Base-by-base conservation (phyloP, 2,329 filamentous ascomycete species). In the Ascosphaera apis region DNA sequence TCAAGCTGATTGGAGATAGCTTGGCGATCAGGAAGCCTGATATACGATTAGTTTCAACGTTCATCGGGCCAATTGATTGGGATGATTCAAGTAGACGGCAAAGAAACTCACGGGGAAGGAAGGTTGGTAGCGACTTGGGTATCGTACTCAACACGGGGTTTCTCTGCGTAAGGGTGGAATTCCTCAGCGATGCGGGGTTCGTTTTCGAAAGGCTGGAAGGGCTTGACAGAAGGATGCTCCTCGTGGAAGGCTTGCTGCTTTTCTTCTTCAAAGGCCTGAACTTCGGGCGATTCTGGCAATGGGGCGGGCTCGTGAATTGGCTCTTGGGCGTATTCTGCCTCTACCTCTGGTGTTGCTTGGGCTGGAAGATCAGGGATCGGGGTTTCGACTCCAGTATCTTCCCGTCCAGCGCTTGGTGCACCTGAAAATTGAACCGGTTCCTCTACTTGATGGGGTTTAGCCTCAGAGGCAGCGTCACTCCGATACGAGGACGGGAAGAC, bases 401-500 rank as follows among this genome's bases (percentile, higher is more conserved):
- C 83, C 83, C 82, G 84, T 91, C 84, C 84, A 79, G 80, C 76
- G 76, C 74, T 73, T 66, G 76, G 68, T 63, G 72, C 55, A 52
- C 59, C 65, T 65, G 67, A 66, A 63, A 72, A 66, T 55, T 76
- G 75, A 66, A 82, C 72, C 65, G 86, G 75, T 66, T 80, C 72
- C 73, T 92, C 81, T 74, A 86, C 75, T 73, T 83, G 73, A 55
- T 73, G 74, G 51, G 70, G 63, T 61, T 72, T 73, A 60, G 66
- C 63, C 57, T 69, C 62, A 54, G 63, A 66, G 60, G 67, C 66
- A 64, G 67, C 66, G 65, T 72, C 69, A 69, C 68, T 75, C 64
- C 78, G 73, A 72, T 93, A 95, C 65, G 83, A 81, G 63, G 83
- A 92, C 69, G 86, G 86, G 75, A 95, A 93, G 78, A 93, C 79